Evolutionary conservation across 441 rosid genomes (phyloP).

Genomic region (Eutrema salsugineum): DNA sequence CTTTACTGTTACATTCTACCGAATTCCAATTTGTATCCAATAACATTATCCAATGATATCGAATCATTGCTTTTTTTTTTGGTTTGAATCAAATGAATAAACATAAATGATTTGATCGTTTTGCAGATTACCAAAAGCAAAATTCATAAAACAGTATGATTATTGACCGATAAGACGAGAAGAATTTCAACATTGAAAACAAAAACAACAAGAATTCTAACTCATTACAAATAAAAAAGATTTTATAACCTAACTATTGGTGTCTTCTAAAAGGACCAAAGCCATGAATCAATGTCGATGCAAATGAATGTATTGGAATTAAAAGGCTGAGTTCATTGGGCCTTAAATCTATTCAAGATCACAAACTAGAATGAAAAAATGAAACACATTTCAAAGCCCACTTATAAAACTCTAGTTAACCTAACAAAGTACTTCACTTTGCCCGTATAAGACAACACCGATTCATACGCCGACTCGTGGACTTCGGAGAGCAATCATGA

Average conservation of each 20-base stretch:
- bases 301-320: background rate
- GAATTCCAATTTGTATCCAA: background rate
- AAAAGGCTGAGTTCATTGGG: background rate
- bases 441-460: background rate
- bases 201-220: too few species aligned
- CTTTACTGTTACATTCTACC: conserved; percentile 3
- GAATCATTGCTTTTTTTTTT: background rate
- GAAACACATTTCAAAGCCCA: background rate
- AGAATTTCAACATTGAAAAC: too few species aligned
- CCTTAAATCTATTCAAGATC: background rate
- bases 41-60: background rate
- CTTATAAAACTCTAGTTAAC: background rate
- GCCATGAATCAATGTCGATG: background rate
- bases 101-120: too few species aligned
- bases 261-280: background rate
- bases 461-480: conserved; percentile 18
- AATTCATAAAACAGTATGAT: too few species aligned
- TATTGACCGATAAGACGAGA: too few species aligned
- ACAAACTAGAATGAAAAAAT: background rate
- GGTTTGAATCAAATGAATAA: background rate
- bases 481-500: conserved; percentile 15
- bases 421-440: background rate
- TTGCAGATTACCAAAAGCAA: too few species aligned
- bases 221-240: too few species aligned
- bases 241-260: background rate